Conservation (phyloP, 495 filamentous ascomycete species). For the Lasiosphaeriaceae sp. region DNA sequence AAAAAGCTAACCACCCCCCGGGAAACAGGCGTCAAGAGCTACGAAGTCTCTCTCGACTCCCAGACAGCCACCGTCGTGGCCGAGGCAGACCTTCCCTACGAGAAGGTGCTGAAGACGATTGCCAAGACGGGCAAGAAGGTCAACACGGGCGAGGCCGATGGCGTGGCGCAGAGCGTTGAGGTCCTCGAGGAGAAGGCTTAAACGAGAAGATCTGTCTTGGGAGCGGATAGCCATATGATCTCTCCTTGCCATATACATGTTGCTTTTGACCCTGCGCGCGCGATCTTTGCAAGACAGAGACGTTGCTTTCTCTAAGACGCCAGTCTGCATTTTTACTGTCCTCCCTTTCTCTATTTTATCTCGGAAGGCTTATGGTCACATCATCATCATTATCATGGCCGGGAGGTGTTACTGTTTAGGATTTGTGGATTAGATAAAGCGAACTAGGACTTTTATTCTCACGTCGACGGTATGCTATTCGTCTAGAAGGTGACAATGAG, state of each 20-base stretch:
- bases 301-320: no score
- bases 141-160: conserved; percentile 63
- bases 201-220: neutral
- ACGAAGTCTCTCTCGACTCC: conserved; percentile 78
- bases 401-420: neutral
- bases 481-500: no score
- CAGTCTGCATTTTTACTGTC: no score
- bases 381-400: no score
- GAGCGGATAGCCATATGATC: no score
- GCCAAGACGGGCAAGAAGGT: conserved; percentile 95
- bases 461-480: neutral
- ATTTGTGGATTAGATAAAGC: neutral
- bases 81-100: conserved; percentile 60
- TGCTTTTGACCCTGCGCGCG: no score
- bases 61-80: conserved; percentile 74
- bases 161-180: conserved; percentile 44
- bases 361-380: neutral
- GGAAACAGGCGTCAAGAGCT: conserved; percentile 74
- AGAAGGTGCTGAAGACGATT: conserved; percentile 80
- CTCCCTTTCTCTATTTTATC: conserved; percentile 2
- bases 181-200: conserved; percentile 25
- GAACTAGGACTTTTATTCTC: neutral
- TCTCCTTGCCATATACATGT: no score
- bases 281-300: no score
- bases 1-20: neutral